A percentile compares a stretch with the other conserved stretches of the same genome.
Conservation (phyloP, 1,139 yeast genomes). For the Meyerozyma elateridarum region DNA sequence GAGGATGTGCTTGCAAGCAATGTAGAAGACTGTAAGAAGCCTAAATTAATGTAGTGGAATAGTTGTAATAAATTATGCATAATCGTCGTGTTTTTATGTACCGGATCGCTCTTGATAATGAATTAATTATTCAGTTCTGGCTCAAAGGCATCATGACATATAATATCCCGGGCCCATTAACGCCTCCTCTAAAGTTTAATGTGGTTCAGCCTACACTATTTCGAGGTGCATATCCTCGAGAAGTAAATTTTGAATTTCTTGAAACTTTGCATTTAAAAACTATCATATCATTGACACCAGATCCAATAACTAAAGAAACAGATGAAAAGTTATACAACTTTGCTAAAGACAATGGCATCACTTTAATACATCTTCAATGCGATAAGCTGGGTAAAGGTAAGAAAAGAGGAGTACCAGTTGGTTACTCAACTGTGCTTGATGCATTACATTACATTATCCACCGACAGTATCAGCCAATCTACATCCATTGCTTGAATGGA, state of each 20-base stretch:
- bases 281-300: constrained; percentile 76
- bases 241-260: constrained; percentile 69
- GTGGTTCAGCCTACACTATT: constrained; percentile 65
- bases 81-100: too few relatives aligned
- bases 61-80: neutral
- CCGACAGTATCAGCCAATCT: constrained; percentile 61
- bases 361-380: constrained; percentile 61
- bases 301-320: constrained; percentile 53
- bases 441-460: constrained; percentile 62
- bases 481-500: constrained; percentile 84
- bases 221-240: constrained; percentile 85
- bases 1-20: constrained; percentile 73
- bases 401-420: constrained; percentile 75
- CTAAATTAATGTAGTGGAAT: constrained; percentile 17
- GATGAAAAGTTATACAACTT: constrained; percentile 50
- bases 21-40: constrained; percentile 62
- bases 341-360: constrained; percentile 44
- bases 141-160: constrained; percentile 12
- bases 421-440: constrained; percentile 53
- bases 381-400: constrained; percentile 67
- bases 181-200: constrained; percentile 80
- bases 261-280: constrained; percentile 62
- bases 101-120: neutral
- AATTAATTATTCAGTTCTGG: neutral
- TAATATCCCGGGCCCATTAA: constrained; percentile 38